These are phyloP conservation scores for Megacollybia marginata DNA, from an alignment of 768 basidiomycete species.

Conservation along the genomic window DNA sequence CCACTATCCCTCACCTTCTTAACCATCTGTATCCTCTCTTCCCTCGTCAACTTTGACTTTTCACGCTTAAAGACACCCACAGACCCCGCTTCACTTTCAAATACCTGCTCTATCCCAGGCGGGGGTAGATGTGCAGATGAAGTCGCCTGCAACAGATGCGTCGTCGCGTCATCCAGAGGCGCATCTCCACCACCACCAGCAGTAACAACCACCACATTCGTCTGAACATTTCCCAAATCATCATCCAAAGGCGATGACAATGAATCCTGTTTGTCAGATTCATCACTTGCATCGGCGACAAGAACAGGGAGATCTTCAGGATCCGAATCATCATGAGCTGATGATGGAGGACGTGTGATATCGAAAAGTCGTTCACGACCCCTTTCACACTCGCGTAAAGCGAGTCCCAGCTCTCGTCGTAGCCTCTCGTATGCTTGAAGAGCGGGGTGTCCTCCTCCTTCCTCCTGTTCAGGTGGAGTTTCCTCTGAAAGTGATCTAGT, in stretches of 20 bases:
- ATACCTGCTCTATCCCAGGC: slow-evolving; percentile 76
- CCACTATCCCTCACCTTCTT: slow-evolving; percentile 47
- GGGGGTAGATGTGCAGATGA: slow-evolving; percentile 53
- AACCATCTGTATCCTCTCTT: slow-evolving; percentile 61
- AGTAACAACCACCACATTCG: slow-evolving; percentile 13
- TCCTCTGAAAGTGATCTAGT: slow-evolving; percentile 2
- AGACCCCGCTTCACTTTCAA: slow-evolving; percentile 54
- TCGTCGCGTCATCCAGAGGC: slow-evolving; percentile 44
- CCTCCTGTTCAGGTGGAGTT: slow-evolving; percentile 13
- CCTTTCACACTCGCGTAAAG: slow-evolving; percentile 76
- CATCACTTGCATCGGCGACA: slow-evolving; percentile 39
- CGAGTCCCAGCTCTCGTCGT: slow-evolving; percentile 68
- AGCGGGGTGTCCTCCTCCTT: slow-evolving; percentile 43
- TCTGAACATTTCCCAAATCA: slow-evolving; percentile 12
- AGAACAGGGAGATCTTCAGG: slow-evolving; percentile 44
- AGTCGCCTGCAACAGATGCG: slow-evolving; percentile 45
- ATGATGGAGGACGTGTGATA: slow-evolving; percentile 40
- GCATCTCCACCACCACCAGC: slow-evolving; percentile 20
- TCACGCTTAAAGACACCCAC: slow-evolving; percentile 41
- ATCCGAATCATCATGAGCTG: slow-evolving; percentile 31
- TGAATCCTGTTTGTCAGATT: slow-evolving; percentile 44
- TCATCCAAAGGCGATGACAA: slow-evolving; percentile 27
- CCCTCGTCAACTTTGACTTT: slow-evolving; percentile 59
- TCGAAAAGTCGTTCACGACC: slow-evolving; percentile 60
- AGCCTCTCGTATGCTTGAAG: slow-evolving; percentile 70